These are phyloP conservation scores for Microstegium vimineum DNA, from an alignment of 176 grass and related monocot species.

Conservation along the genomic window DNA sequence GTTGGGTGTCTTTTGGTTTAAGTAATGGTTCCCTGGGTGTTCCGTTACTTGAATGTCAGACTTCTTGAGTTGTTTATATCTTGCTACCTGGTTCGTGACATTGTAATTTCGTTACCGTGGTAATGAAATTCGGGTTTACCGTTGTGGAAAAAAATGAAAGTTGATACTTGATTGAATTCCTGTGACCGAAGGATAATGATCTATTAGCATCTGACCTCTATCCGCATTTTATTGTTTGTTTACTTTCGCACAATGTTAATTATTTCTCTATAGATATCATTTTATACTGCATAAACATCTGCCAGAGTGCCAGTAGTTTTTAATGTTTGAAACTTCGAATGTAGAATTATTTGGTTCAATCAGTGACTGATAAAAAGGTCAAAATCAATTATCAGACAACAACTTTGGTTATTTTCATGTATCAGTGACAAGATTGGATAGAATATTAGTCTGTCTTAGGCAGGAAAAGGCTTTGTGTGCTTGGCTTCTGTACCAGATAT, in stretches of 20 bases:
- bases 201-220: background rate
- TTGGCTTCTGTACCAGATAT: conserved; percentile 5
- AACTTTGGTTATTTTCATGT: background rate
- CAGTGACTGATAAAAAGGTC: background rate
- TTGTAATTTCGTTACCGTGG: no score
- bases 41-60: no score
- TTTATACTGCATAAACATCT: conserved; percentile 14
- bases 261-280: background rate
- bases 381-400: background rate
- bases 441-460: conserved; percentile 1
- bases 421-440: background rate
- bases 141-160: no score
- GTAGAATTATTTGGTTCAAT: background rate
- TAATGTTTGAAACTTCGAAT: background rate
- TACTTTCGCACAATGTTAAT: background rate
- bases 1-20: no score
- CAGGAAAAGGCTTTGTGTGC: background rate
- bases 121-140: no score
- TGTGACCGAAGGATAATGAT: conserved; percentile 4
- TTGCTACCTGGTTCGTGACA: no score
- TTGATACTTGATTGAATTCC: background rate
- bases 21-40: no score
- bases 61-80: no score
- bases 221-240: background rate
- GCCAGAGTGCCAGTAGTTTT: background rate